These are phyloP conservation scores for Stephania japonica DNA, from an alignment of 164 flowering plant species.

Conservation along the genomic window DNA sequence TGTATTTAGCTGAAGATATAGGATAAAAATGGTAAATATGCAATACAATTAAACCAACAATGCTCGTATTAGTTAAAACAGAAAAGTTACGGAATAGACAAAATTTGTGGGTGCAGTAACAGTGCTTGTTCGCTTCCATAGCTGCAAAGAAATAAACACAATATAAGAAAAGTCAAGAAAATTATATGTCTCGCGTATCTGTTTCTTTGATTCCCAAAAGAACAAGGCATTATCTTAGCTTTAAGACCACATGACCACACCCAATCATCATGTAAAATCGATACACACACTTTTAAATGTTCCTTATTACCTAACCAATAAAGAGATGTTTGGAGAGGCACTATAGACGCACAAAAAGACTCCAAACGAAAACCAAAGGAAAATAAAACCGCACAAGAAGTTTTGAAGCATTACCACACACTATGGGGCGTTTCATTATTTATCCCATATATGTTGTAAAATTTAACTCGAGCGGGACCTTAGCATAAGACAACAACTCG, in stretches of 20 bases:
- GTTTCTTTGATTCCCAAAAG: neutral
- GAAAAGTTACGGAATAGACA: slow-evolving; percentile 31
- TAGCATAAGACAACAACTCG: too few relatives aligned
- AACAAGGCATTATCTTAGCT: neutral
- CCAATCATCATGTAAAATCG: neutral
- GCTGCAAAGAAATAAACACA: slow-evolving; percentile 42
- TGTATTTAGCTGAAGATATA: slow-evolving; percentile 50
- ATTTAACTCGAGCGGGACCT: too few relatives aligned
- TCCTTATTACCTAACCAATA: too few relatives aligned
- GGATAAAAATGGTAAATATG: too few relatives aligned
- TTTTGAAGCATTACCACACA: too few relatives aligned
- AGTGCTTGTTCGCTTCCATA: slow-evolving; percentile 73
- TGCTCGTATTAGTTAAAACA: neutral
- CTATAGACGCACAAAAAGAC: too few relatives aligned
- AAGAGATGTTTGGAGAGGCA: too few relatives aligned
- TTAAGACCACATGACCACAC: too few relatives aligned
- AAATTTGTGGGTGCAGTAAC: slow-evolving; percentile 47
- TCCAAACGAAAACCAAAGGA: too few relatives aligned
- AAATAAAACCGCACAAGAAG: too few relatives aligned
- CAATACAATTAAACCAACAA: neutral
- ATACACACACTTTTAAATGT: neutral
- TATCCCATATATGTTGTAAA: too few relatives aligned
- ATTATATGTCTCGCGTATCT: neutral
- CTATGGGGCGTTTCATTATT: too few relatives aligned
- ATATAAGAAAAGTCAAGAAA: slow-evolving; percentile 8